Evolutionary conservation across 2,329 filamentous ascomycete species (phyloP), one percentile per base, ranked within the genome.

Genomic region (Chaetomiaceae sp.): DNA sequence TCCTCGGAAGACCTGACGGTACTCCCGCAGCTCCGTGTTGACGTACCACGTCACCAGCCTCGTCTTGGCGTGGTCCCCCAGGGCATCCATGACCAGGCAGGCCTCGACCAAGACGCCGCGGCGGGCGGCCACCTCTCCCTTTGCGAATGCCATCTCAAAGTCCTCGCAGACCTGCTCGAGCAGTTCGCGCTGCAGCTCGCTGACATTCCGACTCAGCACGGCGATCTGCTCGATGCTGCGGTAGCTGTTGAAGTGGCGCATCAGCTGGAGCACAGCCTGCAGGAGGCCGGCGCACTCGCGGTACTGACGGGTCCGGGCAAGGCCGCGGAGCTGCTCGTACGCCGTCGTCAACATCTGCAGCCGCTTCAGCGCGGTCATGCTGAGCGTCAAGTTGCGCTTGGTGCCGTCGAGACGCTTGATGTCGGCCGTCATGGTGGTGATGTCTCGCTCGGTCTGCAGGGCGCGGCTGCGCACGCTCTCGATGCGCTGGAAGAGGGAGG

Each of bases 101-200:
- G 89, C 90, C 71, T 99, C 94, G 32, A 86, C 77, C 51, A 99
- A 78, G 67, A 86, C 85, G 13, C 77, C 80, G 60, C 82, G 84
- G 60, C 84, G 85, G 53, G 82, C 75, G 3, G 77, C 75, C 13
- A 96, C 84, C 70, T 97, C 92, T 20, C 84, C 85, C 70, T 92
- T 95, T 18, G 91, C 86, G 70, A 97, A 99, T 0, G 89, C 87
- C 54, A 96, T 81, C 75, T 99, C 94, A 67, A 99, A 99, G 70
- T 99, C 94, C 71, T 97, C 94, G 68, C 94, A 99, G n/a, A 99
- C 87, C 71, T 99, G 94, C 73, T 99, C 94, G 53, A 96, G 74
- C 54, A 99, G 73, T 69, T 96, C 91, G 55, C 91, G 78, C 73
- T 99, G 94, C 58, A 99, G 78, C 63, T 97, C 94, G 5, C 90